A percentile compares a stretch with the other conserved stretches of the same genome.
Conservation (phyloP, 345 rosid genomes). For the Punica granatum region DNA sequence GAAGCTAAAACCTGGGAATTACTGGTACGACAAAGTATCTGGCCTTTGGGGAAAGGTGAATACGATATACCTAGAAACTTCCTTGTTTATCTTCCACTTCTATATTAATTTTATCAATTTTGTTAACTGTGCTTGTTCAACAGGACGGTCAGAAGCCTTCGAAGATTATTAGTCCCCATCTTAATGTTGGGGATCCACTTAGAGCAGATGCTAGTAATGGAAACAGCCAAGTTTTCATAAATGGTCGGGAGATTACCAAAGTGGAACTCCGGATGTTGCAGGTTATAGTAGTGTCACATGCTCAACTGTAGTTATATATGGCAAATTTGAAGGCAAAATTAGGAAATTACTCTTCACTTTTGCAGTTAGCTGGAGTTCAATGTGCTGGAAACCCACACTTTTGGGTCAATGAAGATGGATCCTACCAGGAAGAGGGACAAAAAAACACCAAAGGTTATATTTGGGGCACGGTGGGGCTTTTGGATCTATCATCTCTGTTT, state of each 20-base stretch:
- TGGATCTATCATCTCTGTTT: slow-evolving; percentile 3
- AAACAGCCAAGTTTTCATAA: slow-evolving; percentile 83
- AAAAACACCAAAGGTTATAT: slow-evolving; percentile 94
- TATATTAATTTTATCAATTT: slow-evolving; percentile 4
- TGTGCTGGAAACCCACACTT: slow-evolving; percentile 99
- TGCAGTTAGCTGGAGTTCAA: slow-evolving; percentile 98
- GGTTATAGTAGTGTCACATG: slow-evolving; percentile 36
- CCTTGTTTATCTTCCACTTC: slow-evolving; percentile 8
- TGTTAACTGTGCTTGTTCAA: slow-evolving; percentile 20
- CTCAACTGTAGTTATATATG: neutral
- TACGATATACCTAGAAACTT: slow-evolving; percentile 6
- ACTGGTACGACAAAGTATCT: slow-evolving; percentile 99
- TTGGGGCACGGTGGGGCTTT: slow-evolving; percentile 84
- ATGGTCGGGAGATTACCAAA: slow-evolving; percentile 93
- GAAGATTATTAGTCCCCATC: slow-evolving; percentile 80
- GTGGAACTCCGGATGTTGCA: slow-evolving; percentile 95
- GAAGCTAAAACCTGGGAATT: slow-evolving; percentile 87
- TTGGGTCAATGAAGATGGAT: slow-evolving; percentile 99
- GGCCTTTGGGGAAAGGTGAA: slow-evolving; percentile 99
- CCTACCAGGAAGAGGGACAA: slow-evolving; percentile 99
- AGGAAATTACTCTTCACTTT: slow-evolving; percentile 11
- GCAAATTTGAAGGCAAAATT: neutral
- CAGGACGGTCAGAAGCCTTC: slow-evolving; percentile 97
- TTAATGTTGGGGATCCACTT: slow-evolving; percentile 86
- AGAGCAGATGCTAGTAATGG: slow-evolving; percentile 84